phyloP scores from a whole-genome alignment of 768 basidiomycete species.

The Lactifluus pinguis region DNA sequence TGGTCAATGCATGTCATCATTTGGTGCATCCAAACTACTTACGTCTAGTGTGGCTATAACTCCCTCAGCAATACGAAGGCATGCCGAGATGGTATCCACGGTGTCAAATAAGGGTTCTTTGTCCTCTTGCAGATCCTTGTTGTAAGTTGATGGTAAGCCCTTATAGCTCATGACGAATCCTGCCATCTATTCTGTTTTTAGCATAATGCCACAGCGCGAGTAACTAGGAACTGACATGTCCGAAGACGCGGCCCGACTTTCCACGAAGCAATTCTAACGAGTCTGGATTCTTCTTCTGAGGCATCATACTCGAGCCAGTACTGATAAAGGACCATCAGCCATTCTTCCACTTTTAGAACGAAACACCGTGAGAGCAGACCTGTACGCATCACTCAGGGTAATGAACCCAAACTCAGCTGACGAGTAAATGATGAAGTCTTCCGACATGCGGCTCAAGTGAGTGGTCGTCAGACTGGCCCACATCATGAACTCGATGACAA shows the following conservation, averaged over 20 bases:
- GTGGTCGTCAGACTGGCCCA: slow-evolving; percentile 90
- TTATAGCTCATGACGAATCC: slow-evolving; percentile 98
- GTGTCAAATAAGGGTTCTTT: slow-evolving; percentile 96
- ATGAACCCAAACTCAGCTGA: slow-evolving; percentile 97
- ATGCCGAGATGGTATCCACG: slow-evolving; percentile 82
- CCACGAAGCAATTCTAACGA: slow-evolving; percentile 92
- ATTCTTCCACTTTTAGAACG: neutral
- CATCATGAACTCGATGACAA: slow-evolving; percentile 95
- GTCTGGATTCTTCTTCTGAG: slow-evolving; percentile 98
- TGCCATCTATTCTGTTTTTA: slow-evolving; percentile 58
- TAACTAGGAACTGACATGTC: slow-evolving; percentile 48
- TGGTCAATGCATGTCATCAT: neutral
- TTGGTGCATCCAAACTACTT: slow-evolving; percentile 20
- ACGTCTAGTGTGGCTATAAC: slow-evolving; percentile 88
- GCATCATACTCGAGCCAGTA: slow-evolving; percentile 99
- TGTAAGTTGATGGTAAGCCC: slow-evolving; percentile 96
- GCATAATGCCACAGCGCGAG: neutral
- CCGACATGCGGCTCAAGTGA: slow-evolving; percentile 89
- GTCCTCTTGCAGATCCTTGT: slow-evolving; percentile 98
- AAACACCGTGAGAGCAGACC: slow-evolving; percentile 38
- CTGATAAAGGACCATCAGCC: slow-evolving; percentile 31
- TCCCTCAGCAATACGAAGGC: slow-evolving; percentile 87
- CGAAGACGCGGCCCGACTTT: slow-evolving; percentile 91
- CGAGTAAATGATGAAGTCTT: slow-evolving; percentile 95
- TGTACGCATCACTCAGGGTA: slow-evolving; percentile 94